Evolutionary conservation across 73 alveolate species (phyloP).

Genomic region (Effrenium voratum): DNA sequence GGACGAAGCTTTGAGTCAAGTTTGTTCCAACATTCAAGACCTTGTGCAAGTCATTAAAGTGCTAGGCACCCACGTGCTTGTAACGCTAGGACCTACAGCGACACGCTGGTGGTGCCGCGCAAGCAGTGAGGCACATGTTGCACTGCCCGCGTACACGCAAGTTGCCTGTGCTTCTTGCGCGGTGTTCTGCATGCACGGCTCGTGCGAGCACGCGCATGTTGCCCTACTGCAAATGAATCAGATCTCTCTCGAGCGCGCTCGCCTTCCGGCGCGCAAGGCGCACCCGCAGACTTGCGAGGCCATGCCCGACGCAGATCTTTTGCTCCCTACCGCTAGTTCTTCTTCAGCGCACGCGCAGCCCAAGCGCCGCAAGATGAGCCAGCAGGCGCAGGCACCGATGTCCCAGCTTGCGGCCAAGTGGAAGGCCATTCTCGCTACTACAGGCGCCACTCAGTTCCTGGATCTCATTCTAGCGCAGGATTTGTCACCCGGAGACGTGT

Average conservation of each 20-base stretch:
- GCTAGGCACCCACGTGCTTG: neutral
- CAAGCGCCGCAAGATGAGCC: neutral
- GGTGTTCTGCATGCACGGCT: neutral
- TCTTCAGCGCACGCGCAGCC: neutral
- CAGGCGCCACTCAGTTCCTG: neutral
- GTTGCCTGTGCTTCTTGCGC: neutral
- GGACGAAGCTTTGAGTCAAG: too few species aligned
- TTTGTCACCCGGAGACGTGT: neutral
- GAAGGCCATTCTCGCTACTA: neutral
- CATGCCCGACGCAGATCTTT: neutral
- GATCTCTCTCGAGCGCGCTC: neutral
- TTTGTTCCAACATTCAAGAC: neutral
- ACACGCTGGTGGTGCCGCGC: neutral
- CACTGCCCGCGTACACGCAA: neutral
- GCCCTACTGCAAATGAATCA: neutral
- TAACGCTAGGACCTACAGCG: neutral
- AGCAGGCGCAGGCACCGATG: neutral
- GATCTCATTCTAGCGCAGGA: neutral
- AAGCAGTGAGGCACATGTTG: neutral
- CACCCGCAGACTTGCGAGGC: neutral
- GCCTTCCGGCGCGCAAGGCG: neutral
- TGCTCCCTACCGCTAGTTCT: neutral
- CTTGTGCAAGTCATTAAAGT: neutral
- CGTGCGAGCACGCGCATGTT: conserved; percentile 13
- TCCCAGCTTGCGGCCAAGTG: neutral